phyloP scores from a whole-genome alignment of 108 stramenopile genomes.

The Bacterosira constricta region DNA sequence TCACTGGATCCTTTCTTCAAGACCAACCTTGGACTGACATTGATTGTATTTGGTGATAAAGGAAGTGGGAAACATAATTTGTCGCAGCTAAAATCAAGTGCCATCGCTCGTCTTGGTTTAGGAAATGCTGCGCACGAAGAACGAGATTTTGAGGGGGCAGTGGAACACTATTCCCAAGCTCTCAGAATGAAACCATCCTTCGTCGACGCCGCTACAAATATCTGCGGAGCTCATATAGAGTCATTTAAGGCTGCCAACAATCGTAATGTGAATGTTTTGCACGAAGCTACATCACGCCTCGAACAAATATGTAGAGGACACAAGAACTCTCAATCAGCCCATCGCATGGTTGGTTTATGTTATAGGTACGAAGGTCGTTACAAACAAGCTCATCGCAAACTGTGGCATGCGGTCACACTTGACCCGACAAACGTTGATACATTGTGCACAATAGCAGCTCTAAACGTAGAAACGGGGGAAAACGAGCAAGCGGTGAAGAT shows the following conservation, averaged over 20 bases:
- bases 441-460: background rate
- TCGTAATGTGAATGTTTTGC: too few species aligned
- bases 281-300: too few species aligned
- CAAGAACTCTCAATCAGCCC: too few species aligned
- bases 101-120: background rate
- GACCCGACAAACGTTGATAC: background rate
- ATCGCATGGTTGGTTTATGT: background rate
- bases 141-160: background rate
- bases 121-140: background rate
- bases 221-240: background rate
- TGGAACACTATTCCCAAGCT: background rate
- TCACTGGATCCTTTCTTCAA: background rate
- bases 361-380: background rate
- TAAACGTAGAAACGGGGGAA: background rate
- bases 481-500: background rate
- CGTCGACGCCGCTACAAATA: background rate
- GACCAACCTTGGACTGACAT: background rate
- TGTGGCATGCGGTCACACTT: background rate
- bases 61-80: too few species aligned
- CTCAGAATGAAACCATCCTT: constrained; percentile 5
- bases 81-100: too few species aligned
- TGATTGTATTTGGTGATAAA: background rate
- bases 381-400: background rate
- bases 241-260: background rate
- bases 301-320: too few species aligned